Evolutionary conservation across 2,329 filamentous ascomycete species (phyloP).

Genomic region (Aspergillus vadensis): DNA sequence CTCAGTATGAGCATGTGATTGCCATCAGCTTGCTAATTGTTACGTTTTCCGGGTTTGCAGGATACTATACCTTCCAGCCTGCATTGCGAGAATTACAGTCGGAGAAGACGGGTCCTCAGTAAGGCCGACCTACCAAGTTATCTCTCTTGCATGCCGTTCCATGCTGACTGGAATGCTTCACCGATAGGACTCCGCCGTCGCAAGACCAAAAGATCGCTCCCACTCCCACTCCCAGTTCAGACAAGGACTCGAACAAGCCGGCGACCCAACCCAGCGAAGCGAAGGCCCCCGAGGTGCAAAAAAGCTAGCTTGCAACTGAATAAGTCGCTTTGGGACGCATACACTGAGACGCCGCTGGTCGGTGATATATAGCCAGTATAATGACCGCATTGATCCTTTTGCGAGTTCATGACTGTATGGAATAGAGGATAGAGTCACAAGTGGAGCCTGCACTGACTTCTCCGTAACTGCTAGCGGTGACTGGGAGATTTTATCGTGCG

Average conservation of each 20-base stretch:
- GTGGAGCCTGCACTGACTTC: neutral
- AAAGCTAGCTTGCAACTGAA: neutral
- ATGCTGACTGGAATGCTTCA: neutral
- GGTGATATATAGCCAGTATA: neutral
- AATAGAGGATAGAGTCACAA: neutral
- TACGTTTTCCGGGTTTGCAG: conserved; percentile 24
- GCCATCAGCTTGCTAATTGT: conserved; percentile 1
- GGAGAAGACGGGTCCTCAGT: conserved; percentile 28
- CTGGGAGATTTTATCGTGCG: neutral
- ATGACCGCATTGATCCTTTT: neutral
- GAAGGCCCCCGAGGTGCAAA: neutral
- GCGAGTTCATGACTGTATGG: neutral
- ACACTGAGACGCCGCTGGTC: neutral
- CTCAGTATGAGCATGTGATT: neutral
- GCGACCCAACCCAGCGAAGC: neutral
- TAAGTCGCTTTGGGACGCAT: neutral
- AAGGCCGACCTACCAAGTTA: conserved; percentile 5
- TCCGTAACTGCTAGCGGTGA: neutral
- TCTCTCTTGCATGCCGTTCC: neutral
- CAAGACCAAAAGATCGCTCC: conserved; percentile 1
- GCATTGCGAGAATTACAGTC: conserved; percentile 40
- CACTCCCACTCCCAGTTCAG: neutral
- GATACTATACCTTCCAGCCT: conserved; percentile 49
- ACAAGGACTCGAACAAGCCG: neutral
- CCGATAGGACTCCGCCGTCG: neutral